Evolutionary conservation across 2,329 filamentous ascomycete species (phyloP), one percentile per base, ranked within the genome.

Genomic region (Scedosporium apiospermum): DNA sequence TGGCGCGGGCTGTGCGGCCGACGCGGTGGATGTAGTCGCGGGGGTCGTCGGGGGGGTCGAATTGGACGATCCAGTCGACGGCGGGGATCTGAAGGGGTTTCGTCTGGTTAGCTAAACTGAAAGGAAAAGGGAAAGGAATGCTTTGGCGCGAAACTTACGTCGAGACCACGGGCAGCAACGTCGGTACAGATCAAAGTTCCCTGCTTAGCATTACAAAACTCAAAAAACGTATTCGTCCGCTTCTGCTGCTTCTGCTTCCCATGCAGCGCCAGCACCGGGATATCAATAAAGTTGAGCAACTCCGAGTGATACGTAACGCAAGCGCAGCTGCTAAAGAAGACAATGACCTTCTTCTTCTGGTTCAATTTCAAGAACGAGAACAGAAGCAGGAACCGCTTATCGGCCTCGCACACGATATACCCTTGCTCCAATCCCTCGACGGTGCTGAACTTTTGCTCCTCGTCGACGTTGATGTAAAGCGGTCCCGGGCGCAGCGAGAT

Each of bases 211-310:
- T 83, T 83, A 74, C 80, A 82, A 74, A 99, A 99, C 74, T 98
- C 93, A 75, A 98, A 99, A 75, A 99, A 99, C 0, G 92, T 96
- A 72, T 96, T 96, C 26, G 95, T 99, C n/a, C 95, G 90, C 76
- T 96, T 96, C 76, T 97, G 92, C 76, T 99, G 95, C 77, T 99
- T 99, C 77, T 96, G 91, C 78, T 99, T 97, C 68, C 92, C 95
- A 74, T 96, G 91, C 6, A 96, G 81, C 68, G 91, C 89, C 53
- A 96, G 82, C 2, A 96, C 90, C 4, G 90, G 92, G 49, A 97
- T 83, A 74, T 98, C 95, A 70, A 98, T 97, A 78, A 96, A 98
- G 79, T 98, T 98, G 68, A 99, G 86, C 30, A 99, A 85, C 74
- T 98, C 93, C 27, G 90, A 87, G 76, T 96, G 92, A 77, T 98